Evolutionary conservation across 108 stramenopile species (phyloP).

Genomic region (Bacterosira constricta): DNA sequence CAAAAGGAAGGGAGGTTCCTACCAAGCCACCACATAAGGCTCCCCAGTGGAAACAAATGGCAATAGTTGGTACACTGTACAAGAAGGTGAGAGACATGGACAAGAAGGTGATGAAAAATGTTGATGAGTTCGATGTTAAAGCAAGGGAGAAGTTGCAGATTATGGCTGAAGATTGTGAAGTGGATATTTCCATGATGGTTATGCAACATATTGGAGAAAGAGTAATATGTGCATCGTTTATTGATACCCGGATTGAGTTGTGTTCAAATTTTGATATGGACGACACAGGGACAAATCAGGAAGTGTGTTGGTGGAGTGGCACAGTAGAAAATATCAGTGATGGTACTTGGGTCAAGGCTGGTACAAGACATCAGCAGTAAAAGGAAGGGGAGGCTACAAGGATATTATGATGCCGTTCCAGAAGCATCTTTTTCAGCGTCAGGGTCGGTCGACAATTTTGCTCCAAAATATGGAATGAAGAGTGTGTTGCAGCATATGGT

Average conservation of each 20-base stretch:
- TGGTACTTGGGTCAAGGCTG: not conserved
- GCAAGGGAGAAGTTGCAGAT: not conserved
- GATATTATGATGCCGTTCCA: not conserved
- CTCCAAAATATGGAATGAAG: too few species aligned
- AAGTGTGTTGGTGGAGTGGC: constrained; percentile 5
- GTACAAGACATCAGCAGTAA: not conserved
- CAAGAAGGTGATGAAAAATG: not conserved
- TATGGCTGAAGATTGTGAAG: not conserved
- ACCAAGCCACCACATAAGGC: not conserved
- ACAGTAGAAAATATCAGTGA: not conserved
- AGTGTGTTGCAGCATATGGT: too few species aligned
- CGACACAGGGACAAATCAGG: not conserved
- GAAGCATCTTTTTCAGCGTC: too few species aligned
- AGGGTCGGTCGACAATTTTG: too few species aligned
- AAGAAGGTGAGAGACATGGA: not conserved
- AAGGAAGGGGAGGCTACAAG: not conserved
- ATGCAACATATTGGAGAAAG: not conserved
- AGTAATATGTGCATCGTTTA: not conserved
- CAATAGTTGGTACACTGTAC: constrained; percentile 1
- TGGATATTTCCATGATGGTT: not conserved
- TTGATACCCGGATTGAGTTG: not conserved
- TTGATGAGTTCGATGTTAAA: not conserved
- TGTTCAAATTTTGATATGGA: not conserved
- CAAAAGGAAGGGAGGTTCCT: not conserved
- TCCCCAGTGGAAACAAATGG: not conserved